These are phyloP conservation scores for Chenopodium album DNA, from an alignment of 148 eudicot genomes.

Conservation along the genomic window DNA sequence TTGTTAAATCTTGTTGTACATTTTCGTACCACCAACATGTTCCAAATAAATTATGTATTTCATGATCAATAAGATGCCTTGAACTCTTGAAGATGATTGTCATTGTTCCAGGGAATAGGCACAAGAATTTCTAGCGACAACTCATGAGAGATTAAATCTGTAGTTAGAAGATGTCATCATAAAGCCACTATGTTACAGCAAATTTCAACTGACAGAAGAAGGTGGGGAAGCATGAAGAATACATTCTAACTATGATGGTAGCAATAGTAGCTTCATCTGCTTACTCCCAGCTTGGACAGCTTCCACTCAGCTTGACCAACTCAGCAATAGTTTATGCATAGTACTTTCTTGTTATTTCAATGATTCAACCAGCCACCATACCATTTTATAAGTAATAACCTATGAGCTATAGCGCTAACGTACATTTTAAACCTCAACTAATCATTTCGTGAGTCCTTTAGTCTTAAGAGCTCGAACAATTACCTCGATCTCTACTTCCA, in stretches of 20 bases:
- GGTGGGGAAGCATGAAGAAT: neutral
- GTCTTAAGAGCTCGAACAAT: neutral
- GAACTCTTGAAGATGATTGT: neutral
- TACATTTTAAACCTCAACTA: neutral
- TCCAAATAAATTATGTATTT: neutral
- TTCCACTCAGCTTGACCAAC: neutral
- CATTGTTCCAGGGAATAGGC: neutral
- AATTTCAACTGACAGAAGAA: neutral
- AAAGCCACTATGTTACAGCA: neutral
- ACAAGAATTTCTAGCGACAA: neutral
- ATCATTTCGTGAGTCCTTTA: neutral
- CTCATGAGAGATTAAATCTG: neutral
- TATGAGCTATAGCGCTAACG: neutral
- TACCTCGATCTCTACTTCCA: neutral
- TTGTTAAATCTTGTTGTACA: neutral
- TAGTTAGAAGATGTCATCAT: neutral
- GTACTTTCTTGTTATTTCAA: neutral
- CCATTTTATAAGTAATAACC: no score
- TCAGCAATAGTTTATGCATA: neutral
- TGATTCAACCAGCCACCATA: neutral
- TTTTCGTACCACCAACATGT: neutral
- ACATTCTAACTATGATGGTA: neutral
- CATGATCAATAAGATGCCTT: neutral
- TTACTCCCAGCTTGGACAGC: neutral
- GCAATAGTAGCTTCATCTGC: neutral